Evolutionary conservation across 2,329 filamentous ascomycete species (phyloP).

Genomic region (Torrubiella hemipterigena): DNA sequence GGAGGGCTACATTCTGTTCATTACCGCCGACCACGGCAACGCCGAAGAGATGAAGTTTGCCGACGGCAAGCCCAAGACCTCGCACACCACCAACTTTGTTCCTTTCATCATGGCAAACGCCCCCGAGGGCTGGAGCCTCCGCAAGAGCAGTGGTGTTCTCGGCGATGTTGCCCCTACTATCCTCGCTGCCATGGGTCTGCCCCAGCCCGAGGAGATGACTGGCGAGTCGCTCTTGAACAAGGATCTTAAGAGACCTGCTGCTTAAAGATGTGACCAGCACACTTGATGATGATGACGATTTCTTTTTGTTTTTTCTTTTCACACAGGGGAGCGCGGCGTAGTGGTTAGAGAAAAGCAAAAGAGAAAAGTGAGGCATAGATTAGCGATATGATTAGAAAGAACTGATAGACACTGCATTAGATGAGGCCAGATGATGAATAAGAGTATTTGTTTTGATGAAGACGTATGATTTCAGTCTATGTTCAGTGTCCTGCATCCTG

Average conservation of each 20-base stretch:
- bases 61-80: conserved; percentile 94
- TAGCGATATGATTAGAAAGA: not conserved
- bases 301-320: conserved; percentile 1
- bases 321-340: not conserved
- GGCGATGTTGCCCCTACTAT: conserved; percentile 96
- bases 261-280: conserved; percentile 8
- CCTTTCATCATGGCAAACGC: conserved; percentile 98
- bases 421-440: too few relatives aligned
- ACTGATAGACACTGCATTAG: not conserved
- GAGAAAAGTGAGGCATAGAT: not conserved
- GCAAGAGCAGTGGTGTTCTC: conserved; percentile 77
- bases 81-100: conserved; percentile 95
- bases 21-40: conserved; percentile 95
- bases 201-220: conserved; percentile 86
- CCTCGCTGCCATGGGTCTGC: conserved; percentile 79
- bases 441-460: too few relatives aligned
- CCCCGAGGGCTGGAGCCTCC: conserved; percentile 75
- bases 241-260: conserved; percentile 31
- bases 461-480: too few relatives aligned
- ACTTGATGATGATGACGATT: conserved; percentile 1
- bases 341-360: not conserved
- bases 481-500: too few relatives aligned
- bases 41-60: conserved; percentile 98
- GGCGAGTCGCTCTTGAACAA: conserved; percentile 75
- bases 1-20: conserved; percentile 84